These are phyloP conservation scores for Irpex rosettiformis DNA, from an alignment of 1,284 basidiomycete genomes.

Conservation along the genomic window DNA sequence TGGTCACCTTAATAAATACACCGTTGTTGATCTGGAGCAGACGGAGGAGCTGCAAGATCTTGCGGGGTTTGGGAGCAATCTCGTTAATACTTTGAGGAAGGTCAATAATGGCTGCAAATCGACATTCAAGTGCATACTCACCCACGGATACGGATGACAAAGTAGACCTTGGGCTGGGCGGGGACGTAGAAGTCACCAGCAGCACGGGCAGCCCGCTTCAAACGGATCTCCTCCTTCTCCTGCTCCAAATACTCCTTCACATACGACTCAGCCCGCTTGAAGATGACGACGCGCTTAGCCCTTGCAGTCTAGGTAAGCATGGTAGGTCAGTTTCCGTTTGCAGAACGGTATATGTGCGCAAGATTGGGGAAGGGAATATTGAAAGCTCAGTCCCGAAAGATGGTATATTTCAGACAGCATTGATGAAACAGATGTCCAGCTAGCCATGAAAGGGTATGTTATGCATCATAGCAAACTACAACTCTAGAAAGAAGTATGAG, in stretches of 20 bases:
- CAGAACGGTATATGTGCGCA: neutral
- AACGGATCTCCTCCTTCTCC: constrained; percentile 96
- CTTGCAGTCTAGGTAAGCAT: constrained; percentile 64
- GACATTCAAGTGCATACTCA: constrained; percentile 38
- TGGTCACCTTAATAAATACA: constrained; percentile 97
- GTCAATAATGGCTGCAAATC: neutral
- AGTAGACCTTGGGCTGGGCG: constrained; percentile 96
- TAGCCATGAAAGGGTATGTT: constrained; percentile 72
- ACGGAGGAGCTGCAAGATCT: constrained; percentile 98
- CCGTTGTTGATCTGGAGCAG: constrained; percentile 99
- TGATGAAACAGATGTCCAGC: constrained; percentile 44
- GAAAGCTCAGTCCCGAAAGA: constrained; percentile 91
- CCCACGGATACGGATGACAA: constrained; percentile 96
- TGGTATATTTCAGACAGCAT: constrained; percentile 88
- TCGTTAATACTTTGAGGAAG: constrained; percentile 87
- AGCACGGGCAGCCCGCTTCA: constrained; percentile 91
- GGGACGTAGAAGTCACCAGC: constrained; percentile 97
- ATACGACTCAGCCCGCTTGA: constrained; percentile 99
- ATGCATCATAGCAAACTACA: constrained; percentile 71
- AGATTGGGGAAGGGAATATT: neutral
- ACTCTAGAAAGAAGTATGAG: constrained; percentile 3
- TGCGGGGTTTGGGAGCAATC: constrained; percentile 98
- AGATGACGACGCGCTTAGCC: constrained; percentile 95
- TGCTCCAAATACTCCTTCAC: constrained; percentile 93
- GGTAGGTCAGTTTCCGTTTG: constrained; percentile 12